These are phyloP conservation scores for Hypoxylon sp. DNA, from an alignment of 2,329 filamentous ascomycete genomes.

Conservation along the genomic window DNA sequence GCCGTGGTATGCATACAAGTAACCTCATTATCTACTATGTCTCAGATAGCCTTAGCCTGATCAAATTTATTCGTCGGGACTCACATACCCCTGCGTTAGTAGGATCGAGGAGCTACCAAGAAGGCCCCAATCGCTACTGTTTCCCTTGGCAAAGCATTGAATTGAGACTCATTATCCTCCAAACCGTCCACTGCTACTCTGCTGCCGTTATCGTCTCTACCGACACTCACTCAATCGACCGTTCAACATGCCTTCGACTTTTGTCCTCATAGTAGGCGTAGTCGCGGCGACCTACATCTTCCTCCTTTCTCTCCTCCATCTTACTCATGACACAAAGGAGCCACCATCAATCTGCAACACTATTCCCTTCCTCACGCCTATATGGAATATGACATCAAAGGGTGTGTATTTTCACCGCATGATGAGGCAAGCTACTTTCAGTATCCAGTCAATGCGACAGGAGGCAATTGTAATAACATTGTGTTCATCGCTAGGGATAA, in stretches of 20 bases:
- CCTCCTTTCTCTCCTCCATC: constrained; percentile 18
- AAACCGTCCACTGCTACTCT: too few relatives aligned
- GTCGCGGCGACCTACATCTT: constrained; percentile 25
- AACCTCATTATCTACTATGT: too few relatives aligned
- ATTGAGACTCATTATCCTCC: too few relatives aligned
- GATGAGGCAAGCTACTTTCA: constrained; percentile 5
- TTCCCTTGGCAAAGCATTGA: too few relatives aligned
- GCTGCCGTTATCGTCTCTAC: too few relatives aligned
- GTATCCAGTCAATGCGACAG: background rate
- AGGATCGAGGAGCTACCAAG: too few relatives aligned
- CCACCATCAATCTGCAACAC: constrained; percentile 24
- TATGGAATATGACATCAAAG: constrained; percentile 19
- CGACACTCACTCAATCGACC: too few relatives aligned
- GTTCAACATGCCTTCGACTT: constrained; percentile 4
- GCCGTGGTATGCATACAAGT: too few relatives aligned
- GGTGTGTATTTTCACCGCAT: constrained; percentile 10
- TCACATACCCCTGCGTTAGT: too few relatives aligned
- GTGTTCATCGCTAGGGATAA: constrained; percentile 17
- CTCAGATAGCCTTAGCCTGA: too few relatives aligned
- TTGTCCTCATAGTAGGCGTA: background rate
- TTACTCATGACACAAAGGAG: constrained; percentile 34
- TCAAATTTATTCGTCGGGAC: too few relatives aligned
- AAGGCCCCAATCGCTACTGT: too few relatives aligned
- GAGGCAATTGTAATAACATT: constrained; percentile 1
- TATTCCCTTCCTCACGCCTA: constrained; percentile 35